phyloP scores from a whole-genome alignment of 257 asterid genomes.

The Lavandula angustifolia region DNA sequence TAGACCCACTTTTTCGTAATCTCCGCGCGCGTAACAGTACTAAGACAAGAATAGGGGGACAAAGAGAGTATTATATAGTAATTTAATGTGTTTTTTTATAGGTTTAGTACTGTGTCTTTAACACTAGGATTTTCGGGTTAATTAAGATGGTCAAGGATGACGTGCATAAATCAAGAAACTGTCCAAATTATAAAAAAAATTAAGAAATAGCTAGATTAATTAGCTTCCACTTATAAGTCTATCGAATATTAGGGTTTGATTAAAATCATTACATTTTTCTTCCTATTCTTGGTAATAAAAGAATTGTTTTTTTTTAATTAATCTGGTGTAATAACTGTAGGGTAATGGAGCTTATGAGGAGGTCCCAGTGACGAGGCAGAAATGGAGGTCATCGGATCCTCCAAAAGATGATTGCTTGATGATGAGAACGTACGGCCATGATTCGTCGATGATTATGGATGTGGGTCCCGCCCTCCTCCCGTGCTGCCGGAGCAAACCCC shows the following conservation, averaged over 20 bases:
- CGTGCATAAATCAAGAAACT: too few species aligned
- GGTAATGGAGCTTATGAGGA: slow-evolving; percentile 24
- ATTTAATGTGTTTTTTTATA: too few species aligned
- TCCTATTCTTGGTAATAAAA: too few species aligned
- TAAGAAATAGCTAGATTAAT: not conserved
- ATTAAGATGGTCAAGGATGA: too few species aligned
- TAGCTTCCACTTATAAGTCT: not conserved
- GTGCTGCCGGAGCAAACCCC: slow-evolving; percentile 50
- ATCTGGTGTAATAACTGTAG: not conserved
- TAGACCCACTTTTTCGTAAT: too few species aligned
- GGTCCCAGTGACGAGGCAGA: slow-evolving; percentile 34
- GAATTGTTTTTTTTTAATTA: not conserved
- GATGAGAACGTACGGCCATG: slow-evolving; percentile 40
- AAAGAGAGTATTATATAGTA: too few species aligned
- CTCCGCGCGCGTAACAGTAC: too few species aligned
- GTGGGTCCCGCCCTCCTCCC: slow-evolving; percentile 39
- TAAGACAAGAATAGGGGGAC: too few species aligned
- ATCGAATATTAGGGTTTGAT: not conserved
- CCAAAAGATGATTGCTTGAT: slow-evolving; percentile 34
- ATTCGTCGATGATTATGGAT: slow-evolving; percentile 44
- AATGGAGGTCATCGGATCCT: slow-evolving; percentile 45
- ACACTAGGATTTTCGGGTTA: too few species aligned
- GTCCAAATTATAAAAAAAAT: too few species aligned
- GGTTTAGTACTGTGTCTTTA: too few species aligned
- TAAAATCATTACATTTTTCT: too few species aligned